These are phyloP conservation scores for Lenwebbia sp. DNA, from an alignment of 345 rosid species.

Conservation along the genomic window DNA sequence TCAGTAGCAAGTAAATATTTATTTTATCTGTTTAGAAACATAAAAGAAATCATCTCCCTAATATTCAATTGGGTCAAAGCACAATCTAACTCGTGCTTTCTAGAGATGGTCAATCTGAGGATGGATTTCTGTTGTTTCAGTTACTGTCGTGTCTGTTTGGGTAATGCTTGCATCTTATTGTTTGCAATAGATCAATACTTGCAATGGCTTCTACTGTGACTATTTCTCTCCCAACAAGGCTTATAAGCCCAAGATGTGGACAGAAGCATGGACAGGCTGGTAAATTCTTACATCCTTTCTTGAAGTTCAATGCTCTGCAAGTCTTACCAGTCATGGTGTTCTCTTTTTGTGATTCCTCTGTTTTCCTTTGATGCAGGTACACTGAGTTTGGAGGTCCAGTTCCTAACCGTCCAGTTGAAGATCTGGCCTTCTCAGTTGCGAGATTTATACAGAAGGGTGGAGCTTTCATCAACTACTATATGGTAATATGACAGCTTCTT, in stretches of 20 bases:
- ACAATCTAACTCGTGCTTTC: background rate
- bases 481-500: slow-evolving; percentile 36
- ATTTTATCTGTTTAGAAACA: background rate
- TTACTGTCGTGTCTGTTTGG: background rate
- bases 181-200: slow-evolving; percentile 64
- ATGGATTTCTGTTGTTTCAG: background rate
- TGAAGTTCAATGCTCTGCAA: background rate
- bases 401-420: slow-evolving; percentile 92
- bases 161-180: background rate
- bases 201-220: slow-evolving; percentile 98
- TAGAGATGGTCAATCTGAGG: background rate
- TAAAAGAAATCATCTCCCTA: background rate
- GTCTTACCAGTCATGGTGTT: background rate
- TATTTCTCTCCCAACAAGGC: slow-evolving; percentile 93
- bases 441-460: slow-evolving; percentile 97
- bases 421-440: slow-evolving; percentile 93
- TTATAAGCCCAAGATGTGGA: slow-evolving; percentile 98
- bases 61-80: background rate
- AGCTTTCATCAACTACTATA: slow-evolving; percentile 83
- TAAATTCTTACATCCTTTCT: slow-evolving; percentile 15
- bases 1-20: background rate
- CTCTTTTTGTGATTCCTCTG: background rate
- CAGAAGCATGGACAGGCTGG: slow-evolving; percentile 99
- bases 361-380: slow-evolving; percentile 38
- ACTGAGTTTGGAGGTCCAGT: slow-evolving; percentile 95